Evolutionary conservation across 2,329 filamentous ascomycete species (phyloP), one percentile per base, ranked within the genome.

Genomic region (Fusarium acutatum): DNA sequence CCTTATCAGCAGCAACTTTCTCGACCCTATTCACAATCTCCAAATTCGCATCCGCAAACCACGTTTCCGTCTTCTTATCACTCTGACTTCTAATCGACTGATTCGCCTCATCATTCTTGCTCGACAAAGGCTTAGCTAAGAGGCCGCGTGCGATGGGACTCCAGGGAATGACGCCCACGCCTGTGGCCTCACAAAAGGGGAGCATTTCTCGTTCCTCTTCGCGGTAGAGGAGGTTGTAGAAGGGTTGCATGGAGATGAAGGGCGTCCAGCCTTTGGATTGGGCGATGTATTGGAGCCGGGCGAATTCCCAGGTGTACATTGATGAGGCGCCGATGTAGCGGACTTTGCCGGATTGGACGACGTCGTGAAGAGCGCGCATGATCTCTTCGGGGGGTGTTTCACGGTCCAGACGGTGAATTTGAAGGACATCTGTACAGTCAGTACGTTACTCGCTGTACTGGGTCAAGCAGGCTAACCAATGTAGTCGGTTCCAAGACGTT

Each of bases 331-430:
- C 88, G 30, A 89, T 85, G 72, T 89, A 89, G 77, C 78, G 81
- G 10, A 89, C 88, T 78, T 88, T 88, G 4, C 89, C 89, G 32
- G 82, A 86, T 58, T 86, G 82, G 0, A 91, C 84, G 0, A 91
- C 83, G 52, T 91, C 89, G 65, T 91, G 86, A 17, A 90, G 79
- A 11, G 88, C 88, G 66, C 85, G 84, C 89, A 91, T 91, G 26
- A 89, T 90, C 80, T 91, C 89, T 70, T 78, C 76, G 0, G 76
- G 76, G 3, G 76, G 75, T 3, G 76, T 90, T 5, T 84, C 83
- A 5, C 83, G 82, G 73, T 92, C 89, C 18, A 90, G 83, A 4
- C 89, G 85, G 75, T 92, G 90, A 50, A 92, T 88, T 78, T 91
- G 88, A 7, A 91, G 83, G 22, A 91, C 85, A 74, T 92, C 89